These are phyloP conservation scores for Syzygium aqueum DNA, from an alignment of 345 rosid genomes.

Conservation along the genomic window DNA sequence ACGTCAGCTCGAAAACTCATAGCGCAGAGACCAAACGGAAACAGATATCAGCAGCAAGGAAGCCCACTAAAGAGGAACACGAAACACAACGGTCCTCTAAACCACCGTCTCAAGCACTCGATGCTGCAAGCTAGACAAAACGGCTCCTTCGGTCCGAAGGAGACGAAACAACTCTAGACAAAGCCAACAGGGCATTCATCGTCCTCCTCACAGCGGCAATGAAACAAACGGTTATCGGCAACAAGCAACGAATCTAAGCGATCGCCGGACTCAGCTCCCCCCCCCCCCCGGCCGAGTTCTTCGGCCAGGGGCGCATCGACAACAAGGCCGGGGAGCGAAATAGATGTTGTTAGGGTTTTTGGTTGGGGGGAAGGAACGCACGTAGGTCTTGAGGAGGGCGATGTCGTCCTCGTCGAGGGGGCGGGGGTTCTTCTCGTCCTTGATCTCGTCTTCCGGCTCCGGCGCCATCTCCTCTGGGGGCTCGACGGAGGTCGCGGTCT, in stretches of 20 bases:
- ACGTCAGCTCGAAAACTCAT: background rate
- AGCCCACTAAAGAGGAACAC: background rate
- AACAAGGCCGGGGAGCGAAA: background rate
- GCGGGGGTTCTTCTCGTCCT: constrained; percentile 85
- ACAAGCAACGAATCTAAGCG: background rate
- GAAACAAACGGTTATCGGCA: background rate
- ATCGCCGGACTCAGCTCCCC: background rate
- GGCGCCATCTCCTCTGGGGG: constrained; percentile 16
- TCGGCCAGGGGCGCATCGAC: background rate
- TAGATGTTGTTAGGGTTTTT: background rate
- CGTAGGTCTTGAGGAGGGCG: constrained; percentile 92
- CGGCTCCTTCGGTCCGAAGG: background rate
- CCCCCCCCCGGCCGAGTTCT: background rate
- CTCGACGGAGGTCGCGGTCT: background rate
- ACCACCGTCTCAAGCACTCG: background rate
- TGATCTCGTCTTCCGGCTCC: constrained; percentile 45
- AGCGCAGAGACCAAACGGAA: background rate
- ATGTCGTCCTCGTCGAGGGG: constrained; percentile 91
- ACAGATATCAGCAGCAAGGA: background rate
- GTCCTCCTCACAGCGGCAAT: background rate
- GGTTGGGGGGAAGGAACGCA: constrained; percentile 2
- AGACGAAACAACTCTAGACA: background rate
- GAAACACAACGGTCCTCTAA: background rate
- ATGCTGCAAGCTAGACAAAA: background rate
- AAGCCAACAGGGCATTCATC: background rate